These are phyloP conservation scores for Pleurotus platypus DNA, from an alignment of 768 basidiomycete genomes.

Conservation along the genomic window DNA sequence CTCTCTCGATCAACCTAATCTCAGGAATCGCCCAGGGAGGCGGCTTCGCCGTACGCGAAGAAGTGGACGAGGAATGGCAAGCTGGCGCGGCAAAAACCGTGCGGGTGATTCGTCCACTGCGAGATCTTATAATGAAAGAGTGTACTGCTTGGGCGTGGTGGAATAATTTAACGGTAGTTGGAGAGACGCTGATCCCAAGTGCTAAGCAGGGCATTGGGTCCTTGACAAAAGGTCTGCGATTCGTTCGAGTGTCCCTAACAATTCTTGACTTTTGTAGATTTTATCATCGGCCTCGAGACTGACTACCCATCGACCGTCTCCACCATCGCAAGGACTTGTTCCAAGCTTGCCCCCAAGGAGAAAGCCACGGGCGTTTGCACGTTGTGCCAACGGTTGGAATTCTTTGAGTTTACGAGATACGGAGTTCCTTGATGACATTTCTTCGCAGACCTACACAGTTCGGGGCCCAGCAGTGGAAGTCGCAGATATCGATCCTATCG, in stretches of 20 bases:
- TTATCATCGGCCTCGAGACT: slow-evolving; percentile 74
- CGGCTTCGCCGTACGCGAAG: slow-evolving; percentile 67
- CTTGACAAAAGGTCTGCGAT: slow-evolving; percentile 59
- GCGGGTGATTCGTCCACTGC: slow-evolving; percentile 61
- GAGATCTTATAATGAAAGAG: slow-evolving; percentile 76
- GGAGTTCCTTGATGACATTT: too few relatives aligned
- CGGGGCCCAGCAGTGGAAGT: slow-evolving; percentile 71
- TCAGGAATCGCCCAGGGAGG: slow-evolving; percentile 74
- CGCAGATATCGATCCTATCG: slow-evolving; percentile 67
- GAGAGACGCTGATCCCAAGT: slow-evolving; percentile 40
- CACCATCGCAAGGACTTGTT: slow-evolving; percentile 76
- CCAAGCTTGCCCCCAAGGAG: slow-evolving; percentile 69
- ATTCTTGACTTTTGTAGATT: slow-evolving; percentile 44
- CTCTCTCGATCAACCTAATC: slow-evolving; percentile 70
- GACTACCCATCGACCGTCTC: slow-evolving; percentile 88
- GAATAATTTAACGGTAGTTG: slow-evolving; percentile 50
- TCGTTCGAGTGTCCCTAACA: neutral
- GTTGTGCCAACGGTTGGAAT: slow-evolving; percentile 60
- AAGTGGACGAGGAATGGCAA: slow-evolving; percentile 70
- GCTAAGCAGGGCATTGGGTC: slow-evolving; percentile 58
- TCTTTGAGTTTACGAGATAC: neutral
- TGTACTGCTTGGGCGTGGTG: slow-evolving; percentile 79
- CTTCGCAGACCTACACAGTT: slow-evolving; percentile 54
- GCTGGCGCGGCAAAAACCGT: slow-evolving; percentile 26
- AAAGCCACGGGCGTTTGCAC: slow-evolving; percentile 45